phyloP scores from a whole-genome alignment of 805 yeast species.

The Schwanniomyces pseudopolymorphus region DNA sequence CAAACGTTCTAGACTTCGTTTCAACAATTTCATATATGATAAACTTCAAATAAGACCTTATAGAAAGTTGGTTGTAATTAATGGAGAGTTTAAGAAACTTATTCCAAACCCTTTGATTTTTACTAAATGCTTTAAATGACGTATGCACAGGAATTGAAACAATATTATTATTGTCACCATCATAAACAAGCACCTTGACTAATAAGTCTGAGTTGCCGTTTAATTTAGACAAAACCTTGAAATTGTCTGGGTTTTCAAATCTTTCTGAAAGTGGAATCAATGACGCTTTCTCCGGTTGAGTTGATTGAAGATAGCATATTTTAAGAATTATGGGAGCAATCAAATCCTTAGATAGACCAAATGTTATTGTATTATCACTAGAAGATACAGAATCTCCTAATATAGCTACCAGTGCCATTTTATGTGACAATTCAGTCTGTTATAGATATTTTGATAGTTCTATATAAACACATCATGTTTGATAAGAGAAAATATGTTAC shows the following conservation, averaged over 20 bases:
- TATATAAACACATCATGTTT: background rate
- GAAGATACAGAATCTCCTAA: slow-evolving; percentile 6
- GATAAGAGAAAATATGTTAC: background rate
- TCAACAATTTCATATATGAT: slow-evolving; percentile 68
- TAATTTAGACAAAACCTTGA: slow-evolving; percentile 31
- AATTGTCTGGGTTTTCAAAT: slow-evolving; percentile 33
- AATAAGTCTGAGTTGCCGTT: slow-evolving; percentile 35
- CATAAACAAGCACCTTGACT: slow-evolving; percentile 29
- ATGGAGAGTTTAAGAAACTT: slow-evolving; percentile 75
- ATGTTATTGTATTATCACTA: slow-evolving; percentile 24
- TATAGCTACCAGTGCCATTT: slow-evolving; percentile 3
- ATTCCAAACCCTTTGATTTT: slow-evolving; percentile 56
- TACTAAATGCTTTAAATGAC: slow-evolving; percentile 30
- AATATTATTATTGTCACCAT: slow-evolving; percentile 27
- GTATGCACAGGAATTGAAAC: slow-evolving; percentile 35
- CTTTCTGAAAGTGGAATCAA: slow-evolving; percentile 30
- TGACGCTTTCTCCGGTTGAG: slow-evolving; percentile 4
- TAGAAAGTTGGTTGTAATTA: slow-evolving; percentile 65
- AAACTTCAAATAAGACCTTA: slow-evolving; percentile 58
- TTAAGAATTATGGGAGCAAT: slow-evolving; percentile 31
- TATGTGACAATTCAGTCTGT: background rate
- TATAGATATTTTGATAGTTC: too few species aligned
- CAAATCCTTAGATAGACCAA: slow-evolving; percentile 42
- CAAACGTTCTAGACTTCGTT: slow-evolving; percentile 53
- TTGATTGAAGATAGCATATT: slow-evolving; percentile 29